Evolutionary conservation across 2,329 filamentous ascomycete species (phyloP).

Genomic region (Neospermospora avenae): DNA sequence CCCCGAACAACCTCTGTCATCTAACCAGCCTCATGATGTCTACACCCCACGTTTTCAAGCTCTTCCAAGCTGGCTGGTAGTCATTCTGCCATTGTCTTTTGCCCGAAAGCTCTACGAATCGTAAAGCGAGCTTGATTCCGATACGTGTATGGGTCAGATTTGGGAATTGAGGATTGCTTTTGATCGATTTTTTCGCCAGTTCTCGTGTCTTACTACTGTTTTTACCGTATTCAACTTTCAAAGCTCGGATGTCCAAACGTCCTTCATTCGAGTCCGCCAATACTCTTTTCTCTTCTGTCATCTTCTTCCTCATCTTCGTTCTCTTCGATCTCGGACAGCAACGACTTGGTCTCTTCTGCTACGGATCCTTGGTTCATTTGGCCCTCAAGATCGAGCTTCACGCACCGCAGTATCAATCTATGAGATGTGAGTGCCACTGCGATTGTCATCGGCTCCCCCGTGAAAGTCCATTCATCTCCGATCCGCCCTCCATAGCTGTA

Average conservation of each 20-base stretch:
- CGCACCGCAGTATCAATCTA: not conserved
- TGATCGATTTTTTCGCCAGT: not conserved
- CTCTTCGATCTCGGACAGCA: not conserved
- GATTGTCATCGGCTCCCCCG: not conserved
- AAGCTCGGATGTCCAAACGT: not conserved
- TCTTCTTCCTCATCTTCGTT: not conserved
- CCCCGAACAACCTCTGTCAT: not conserved
- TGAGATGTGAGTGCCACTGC: not conserved
- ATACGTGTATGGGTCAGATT: not conserved
- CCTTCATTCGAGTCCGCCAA: not conserved
- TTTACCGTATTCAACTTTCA: not conserved
- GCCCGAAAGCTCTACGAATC: conserved; percentile 1
- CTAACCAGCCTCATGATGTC: not conserved
- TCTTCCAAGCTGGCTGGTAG: conserved; percentile 7
- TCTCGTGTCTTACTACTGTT: not conserved
- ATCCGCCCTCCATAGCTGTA: conserved; percentile 4
- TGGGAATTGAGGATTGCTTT: conserved; percentile 3
- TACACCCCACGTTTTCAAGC: not conserved
- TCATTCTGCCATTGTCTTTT: conserved; percentile 1
- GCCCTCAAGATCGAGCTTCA: not conserved
- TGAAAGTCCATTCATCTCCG: not conserved
- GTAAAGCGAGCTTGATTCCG: not conserved
- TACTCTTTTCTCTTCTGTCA: not conserved
- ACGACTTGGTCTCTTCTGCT: not conserved
- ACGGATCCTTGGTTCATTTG: not conserved